Conservation (phyloP, 2,329 filamentous ascomycete genomes). For the Metarhizium humberi region DNA sequence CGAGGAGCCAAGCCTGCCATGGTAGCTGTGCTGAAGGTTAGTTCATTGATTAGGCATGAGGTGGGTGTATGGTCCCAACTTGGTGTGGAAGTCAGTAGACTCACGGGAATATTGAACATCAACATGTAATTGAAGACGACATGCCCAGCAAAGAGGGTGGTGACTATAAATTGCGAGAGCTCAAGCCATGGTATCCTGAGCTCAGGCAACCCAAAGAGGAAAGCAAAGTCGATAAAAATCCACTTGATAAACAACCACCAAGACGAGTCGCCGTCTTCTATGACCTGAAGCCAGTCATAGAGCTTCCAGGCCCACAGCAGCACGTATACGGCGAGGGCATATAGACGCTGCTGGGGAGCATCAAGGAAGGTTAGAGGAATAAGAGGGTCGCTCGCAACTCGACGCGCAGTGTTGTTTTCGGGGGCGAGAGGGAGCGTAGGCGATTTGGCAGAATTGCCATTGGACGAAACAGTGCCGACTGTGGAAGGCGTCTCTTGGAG, state of each 20-base stretch:
- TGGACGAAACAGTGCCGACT: constrained; percentile 19
- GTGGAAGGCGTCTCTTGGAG: constrained; percentile 23
- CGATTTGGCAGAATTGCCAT: constrained; percentile 19
- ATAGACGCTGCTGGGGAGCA: constrained; percentile 83
- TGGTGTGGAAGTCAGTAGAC: constrained; percentile 16
- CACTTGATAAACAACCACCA: constrained; percentile 90
- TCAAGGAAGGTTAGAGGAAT: constrained; percentile 78
- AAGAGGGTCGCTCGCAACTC: constrained; percentile 44
- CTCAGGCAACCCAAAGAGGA: constrained; percentile 78
- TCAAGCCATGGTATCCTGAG: constrained; percentile 95
- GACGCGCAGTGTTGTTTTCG: constrained; percentile 23
- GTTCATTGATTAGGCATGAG: neutral
- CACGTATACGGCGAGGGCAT: constrained; percentile 71
- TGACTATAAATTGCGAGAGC: constrained; percentile 68
- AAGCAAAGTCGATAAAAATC: constrained; percentile 76
- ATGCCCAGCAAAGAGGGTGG: constrained; percentile 63
- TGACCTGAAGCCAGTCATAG: constrained; percentile 73
- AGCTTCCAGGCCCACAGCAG: constrained; percentile 72
- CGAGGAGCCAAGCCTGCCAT: constrained; percentile 62
- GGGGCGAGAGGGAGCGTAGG: constrained; percentile 37
- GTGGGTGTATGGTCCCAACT: neutral
- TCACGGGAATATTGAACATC: constrained; percentile 82
- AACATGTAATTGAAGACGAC: constrained; percentile 69
- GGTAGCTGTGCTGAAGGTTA: constrained; percentile 45
- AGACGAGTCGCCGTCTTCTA: constrained; percentile 79